Conservation (phyloP, 2,329 filamentous ascomycete genomes). For the Xylaria sp. region DNA sequence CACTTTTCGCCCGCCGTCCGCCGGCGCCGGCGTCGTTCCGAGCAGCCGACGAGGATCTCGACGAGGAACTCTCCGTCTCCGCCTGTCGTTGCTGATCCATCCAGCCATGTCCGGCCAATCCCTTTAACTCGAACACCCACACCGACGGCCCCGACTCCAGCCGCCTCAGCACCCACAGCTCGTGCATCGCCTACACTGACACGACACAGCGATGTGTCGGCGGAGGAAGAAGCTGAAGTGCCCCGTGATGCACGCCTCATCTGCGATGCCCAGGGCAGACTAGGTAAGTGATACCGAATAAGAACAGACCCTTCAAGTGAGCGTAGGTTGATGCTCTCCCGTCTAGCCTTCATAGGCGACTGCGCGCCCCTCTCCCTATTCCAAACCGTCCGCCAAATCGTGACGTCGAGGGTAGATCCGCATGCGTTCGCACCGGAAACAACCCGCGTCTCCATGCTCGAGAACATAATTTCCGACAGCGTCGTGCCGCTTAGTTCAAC, state of each 20-base stretch:
- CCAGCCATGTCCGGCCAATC: not conserved
- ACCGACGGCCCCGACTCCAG: constrained; percentile 12
- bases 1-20: constrained; percentile 59
- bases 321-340: not conserved
- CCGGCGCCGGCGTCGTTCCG: constrained; percentile 54
- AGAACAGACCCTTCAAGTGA: not conserved
- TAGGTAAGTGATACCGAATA: constrained; percentile 49
- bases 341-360: constrained; percentile 63
- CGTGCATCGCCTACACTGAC: constrained; percentile 29
- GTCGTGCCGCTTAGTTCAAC: constrained; percentile 27
- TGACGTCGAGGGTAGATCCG: constrained; percentile 60
- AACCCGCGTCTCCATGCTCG: constrained; percentile 61
- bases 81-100: constrained; percentile 24
- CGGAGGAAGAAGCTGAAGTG: constrained; percentile 66
- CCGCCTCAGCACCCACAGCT: not conserved
- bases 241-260: constrained; percentile 64
- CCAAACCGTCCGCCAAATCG: constrained; percentile 64
- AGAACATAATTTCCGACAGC: constrained; percentile 55
- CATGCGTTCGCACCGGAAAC: constrained; percentile 64
- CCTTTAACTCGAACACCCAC: constrained; percentile 15
- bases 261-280: constrained; percentile 63
- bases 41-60: constrained; percentile 33
- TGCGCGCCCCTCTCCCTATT: constrained; percentile 67
- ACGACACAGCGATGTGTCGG: constrained; percentile 45
- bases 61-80: constrained; percentile 23